Percentiles rank a stretch among this genome's conserved stretches.
Evolutionary conservation across 495 filamentous ascomycete genomes (phyloP).

Genomic region (Lichenothelia convexa): DNA sequence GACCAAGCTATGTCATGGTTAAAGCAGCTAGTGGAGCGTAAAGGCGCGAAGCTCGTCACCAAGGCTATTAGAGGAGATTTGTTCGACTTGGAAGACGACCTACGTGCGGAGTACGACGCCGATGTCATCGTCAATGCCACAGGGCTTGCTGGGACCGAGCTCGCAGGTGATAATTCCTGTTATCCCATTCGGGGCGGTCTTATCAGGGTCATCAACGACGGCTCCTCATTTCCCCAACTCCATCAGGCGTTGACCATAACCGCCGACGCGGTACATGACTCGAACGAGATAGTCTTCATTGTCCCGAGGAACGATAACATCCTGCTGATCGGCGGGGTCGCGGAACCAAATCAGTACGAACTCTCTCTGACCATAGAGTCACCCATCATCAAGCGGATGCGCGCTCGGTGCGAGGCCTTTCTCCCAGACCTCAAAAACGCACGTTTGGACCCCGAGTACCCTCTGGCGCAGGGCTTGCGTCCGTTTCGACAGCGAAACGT

Average conservation of each 20-base stretch:
- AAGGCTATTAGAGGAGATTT: constrained; percentile 25
- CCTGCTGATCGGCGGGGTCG: constrained; percentile 29
- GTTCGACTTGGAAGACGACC: constrained; percentile 20
- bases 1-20: constrained; percentile 29
- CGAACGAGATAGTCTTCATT: constrained; percentile 30
- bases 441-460: no score
- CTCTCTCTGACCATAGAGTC: no score
- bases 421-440: no score
- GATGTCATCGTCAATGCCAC: constrained; percentile 32
- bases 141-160: constrained; percentile 21
- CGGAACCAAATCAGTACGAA: no score
- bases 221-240: constrained; percentile 28
- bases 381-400: no score
- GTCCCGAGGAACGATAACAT: constrained; percentile 34
- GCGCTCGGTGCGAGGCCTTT: no score
- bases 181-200: constrained; percentile 30
- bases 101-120: constrained; percentile 21
- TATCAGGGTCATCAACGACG: constrained; percentile 33
- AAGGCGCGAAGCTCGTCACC: constrained; percentile 27
- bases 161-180: constrained; percentile 22
- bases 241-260: constrained; percentile 24
- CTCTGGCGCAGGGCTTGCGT: no score
- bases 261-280: constrained; percentile 14
- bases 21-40: constrained; percentile 24
- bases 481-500: no score